Base-by-base conservation (phyloP, 2,329 filamentous ascomycete species). In the Alternaria sp. region DNA sequence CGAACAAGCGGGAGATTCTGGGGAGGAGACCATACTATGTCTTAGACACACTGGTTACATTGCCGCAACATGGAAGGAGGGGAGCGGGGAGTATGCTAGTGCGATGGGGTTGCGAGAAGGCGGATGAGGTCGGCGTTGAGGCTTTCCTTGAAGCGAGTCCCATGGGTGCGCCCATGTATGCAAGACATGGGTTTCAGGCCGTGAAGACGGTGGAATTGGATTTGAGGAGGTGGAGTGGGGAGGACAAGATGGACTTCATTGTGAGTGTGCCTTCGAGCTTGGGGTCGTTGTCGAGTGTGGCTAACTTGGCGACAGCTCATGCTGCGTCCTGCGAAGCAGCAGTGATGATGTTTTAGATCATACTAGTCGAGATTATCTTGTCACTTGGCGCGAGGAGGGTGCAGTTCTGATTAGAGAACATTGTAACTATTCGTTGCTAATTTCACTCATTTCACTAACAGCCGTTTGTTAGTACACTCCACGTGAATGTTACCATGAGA, bases 151-250 rank as follows among this genome's bases (percentile, higher is more conserved):
- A 79, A 58, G 74, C 77, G 13, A 77, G 70, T 57, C 65, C 63
- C 4, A 76, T 79, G 70, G 78, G 76, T 3, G 69, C 65, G 54
- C 74, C 74, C 4, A 64, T 80, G 64, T 80, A 80, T 69, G 69
- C 70, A 52, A 65, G 70, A 26, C 72, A 68, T 68, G 77, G 76
- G 0, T 80, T 79, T 47, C 64, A 70, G 57, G 40, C 52, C n/a
- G 68, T 75, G 2, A 72, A 65, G 55, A 63, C 68, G 17, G 61
- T 78, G 17, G 61, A 60, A n/a, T 32, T 80, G 50, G 77, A 80
- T 64, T 55, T 79, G 70, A 72, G 54, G 30, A 65, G 68, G 49
- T 76, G 68, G 54, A 77, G 74, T 9, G 74, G 70, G 5, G 66
- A 74, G 5, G 71, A 74, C 8, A 63, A 62, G 15, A 59, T 78